These are phyloP conservation scores for Colletotrichum musicola DNA, from an alignment of 2,329 filamentous ascomycete genomes.

Conservation along the genomic window DNA sequence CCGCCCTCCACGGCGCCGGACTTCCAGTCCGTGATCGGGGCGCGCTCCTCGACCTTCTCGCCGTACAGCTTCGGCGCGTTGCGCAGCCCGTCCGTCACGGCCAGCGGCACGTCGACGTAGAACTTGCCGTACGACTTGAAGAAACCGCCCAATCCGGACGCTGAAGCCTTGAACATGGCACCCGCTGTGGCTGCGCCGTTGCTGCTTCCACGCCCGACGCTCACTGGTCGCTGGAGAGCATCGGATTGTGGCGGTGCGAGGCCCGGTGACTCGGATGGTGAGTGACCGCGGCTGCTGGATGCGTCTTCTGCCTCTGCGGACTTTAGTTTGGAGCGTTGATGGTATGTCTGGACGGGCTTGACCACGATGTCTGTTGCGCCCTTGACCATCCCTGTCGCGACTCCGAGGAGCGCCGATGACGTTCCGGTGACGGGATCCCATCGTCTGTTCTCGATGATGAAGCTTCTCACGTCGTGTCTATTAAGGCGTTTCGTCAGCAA, in stretches of 20 bases:
- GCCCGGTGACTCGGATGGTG: background rate
- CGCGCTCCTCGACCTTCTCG: slow-evolving; percentile 48
- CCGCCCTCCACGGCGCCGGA: slow-evolving; percentile 58
- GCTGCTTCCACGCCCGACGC: background rate
- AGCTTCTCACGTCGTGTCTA: slow-evolving; percentile 56
- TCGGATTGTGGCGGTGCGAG: slow-evolving; percentile 13
- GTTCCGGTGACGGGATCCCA: slow-evolving; percentile 50
- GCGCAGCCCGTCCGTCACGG: slow-evolving; percentile 65
- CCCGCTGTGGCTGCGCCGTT: slow-evolving; percentile 16
- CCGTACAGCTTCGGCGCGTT: slow-evolving; percentile 66
- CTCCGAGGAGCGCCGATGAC: slow-evolving; percentile 39
- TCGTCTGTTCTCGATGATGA: slow-evolving; percentile 49
- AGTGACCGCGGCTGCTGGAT: background rate
- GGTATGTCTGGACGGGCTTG: slow-evolving; percentile 38
- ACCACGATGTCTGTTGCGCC: slow-evolving; percentile 39
- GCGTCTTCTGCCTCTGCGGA: slow-evolving; percentile 2
- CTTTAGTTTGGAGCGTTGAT: slow-evolving; percentile 14
- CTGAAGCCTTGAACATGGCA: slow-evolving; percentile 33
- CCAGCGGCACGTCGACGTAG: slow-evolving; percentile 59
- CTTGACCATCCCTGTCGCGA: slow-evolving; percentile 30
- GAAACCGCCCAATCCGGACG: slow-evolving; percentile 51
- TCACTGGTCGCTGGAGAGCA: background rate
- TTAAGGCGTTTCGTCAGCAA: background rate
- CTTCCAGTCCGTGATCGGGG: slow-evolving; percentile 58
- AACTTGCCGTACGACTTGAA: slow-evolving; percentile 53